Conservation (phyloP, 306 rosid genomes). For the Casuarina equisetifolia region DNA sequence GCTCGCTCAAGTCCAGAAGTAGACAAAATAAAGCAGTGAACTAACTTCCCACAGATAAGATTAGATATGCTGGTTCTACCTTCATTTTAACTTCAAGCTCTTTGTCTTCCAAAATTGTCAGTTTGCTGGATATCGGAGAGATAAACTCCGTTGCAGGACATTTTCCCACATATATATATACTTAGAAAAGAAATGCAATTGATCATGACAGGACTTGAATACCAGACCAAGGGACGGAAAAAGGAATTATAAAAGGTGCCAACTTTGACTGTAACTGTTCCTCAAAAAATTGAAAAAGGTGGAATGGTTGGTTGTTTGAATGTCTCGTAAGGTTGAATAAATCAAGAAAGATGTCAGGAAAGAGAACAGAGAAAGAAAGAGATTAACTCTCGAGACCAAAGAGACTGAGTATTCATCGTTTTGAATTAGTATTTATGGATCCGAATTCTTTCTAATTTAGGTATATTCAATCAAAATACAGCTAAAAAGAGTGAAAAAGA, state of each 20-base stretch:
- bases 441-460: slow-evolving; percentile 13
- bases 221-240: not conserved
- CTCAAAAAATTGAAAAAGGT: not conserved
- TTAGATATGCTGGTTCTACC: not conserved
- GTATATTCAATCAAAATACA: not conserved
- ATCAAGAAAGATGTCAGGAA: not conserved
- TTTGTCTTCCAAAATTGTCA: not conserved
- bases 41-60: not conserved
- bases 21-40: not conserved
- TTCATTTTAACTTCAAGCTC: not conserved
- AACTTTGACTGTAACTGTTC: slow-evolving; percentile 22
- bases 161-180: not conserved
- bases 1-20: not conserved
- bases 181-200: not conserved
- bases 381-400: not conserved
- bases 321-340: not conserved
- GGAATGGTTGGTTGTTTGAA: not conserved
- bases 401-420: not conserved
- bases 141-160: not conserved
- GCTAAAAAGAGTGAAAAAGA: not conserved
- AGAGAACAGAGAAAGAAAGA: not conserved
- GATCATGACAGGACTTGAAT: slow-evolving; percentile 6
- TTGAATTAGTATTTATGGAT: slow-evolving; percentile 1
- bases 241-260: not conserved
- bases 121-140: not conserved